These are phyloP conservation scores for Trypanosomatidae sp. DNA, from an alignment of 208 protist species.

Conservation along the genomic window DNA sequence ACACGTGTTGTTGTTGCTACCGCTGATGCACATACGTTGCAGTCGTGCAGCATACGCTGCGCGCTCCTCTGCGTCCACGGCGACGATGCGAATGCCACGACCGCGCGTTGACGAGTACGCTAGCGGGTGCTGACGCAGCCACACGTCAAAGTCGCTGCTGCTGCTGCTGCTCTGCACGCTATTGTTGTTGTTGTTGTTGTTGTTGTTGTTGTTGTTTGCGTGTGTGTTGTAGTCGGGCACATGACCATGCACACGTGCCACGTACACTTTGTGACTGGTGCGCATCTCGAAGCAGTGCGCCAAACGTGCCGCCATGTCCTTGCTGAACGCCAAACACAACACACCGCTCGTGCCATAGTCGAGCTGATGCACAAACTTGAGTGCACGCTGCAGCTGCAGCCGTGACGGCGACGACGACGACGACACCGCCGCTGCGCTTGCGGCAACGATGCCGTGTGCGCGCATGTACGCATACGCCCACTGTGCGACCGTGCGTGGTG, in stretches of 20 bases:
- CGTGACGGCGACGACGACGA: constrained; percentile 11
- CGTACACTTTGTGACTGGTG: constrained; percentile 63
- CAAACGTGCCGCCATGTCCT: constrained; percentile 52
- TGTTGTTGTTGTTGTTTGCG: no score
- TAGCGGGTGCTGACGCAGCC: no score
- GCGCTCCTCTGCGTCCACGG: no score
- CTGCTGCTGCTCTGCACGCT: no score
- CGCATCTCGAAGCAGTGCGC: constrained; percentile 83
- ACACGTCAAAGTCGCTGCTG: no score
- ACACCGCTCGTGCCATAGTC: constrained; percentile 86
- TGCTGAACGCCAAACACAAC: constrained; percentile 78
- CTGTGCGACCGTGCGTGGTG: constrained; percentile 26
- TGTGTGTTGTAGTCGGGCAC: constrained; percentile 7
- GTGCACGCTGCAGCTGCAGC: constrained; percentile 26
- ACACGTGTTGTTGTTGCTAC: no score
- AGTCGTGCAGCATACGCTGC: no score
- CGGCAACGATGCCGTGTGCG: constrained; percentile 7
- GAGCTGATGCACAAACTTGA: constrained; percentile 89
- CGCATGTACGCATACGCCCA: constrained; percentile 31
- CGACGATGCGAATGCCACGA: no score
- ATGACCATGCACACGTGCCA: constrained; percentile 64
- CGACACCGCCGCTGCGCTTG: constrained; percentile 6
- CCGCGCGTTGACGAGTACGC: no score
- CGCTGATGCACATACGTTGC: no score
- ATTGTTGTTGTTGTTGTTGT: no score